Evolutionary conservation across 2,329 filamentous ascomycete genomes (phyloP).

Genomic region (Plectosphaerella cucumerina): DNA sequence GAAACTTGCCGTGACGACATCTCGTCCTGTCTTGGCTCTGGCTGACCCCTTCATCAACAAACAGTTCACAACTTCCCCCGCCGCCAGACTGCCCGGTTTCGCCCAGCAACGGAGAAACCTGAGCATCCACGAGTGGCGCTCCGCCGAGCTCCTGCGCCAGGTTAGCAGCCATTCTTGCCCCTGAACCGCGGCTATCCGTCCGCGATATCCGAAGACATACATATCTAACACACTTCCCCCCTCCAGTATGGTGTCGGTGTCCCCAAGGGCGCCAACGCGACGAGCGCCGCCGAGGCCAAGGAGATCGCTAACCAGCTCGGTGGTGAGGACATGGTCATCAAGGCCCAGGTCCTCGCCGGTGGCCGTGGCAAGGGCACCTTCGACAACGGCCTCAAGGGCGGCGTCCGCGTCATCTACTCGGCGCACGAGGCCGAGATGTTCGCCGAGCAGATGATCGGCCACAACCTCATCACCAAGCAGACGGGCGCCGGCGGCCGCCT

Average conservation of each 20-base stretch:
- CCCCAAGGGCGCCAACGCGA: conserved; percentile 83
- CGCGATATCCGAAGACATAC: background rate
- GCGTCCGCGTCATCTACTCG: conserved; percentile 98
- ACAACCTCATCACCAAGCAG: conserved; percentile 99
- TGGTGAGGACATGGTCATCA: conserved; percentile 97
- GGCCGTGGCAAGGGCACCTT: conserved; percentile 97
- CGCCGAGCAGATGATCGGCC: conserved; percentile 98
- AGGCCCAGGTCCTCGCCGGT: conserved; percentile 97
- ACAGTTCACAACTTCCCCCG: conserved; percentile 37
- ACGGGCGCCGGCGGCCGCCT: conserved; percentile 89
- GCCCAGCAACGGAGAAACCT: conserved; percentile 78
- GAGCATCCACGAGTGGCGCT: conserved; percentile 98
- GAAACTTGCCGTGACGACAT: background rate
- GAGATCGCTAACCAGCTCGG: conserved; percentile 85
- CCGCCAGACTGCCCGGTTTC: conserved; percentile 57
- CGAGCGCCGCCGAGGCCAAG: conserved; percentile 82
- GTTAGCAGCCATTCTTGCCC: conserved; percentile 32
- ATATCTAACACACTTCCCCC: conserved; percentile 15
- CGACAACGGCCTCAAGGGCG: conserved; percentile 97
- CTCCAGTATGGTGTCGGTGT: conserved; percentile 88
- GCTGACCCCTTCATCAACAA: conserved; percentile 11
- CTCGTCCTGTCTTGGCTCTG: conserved; percentile 7
- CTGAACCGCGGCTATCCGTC: background rate
- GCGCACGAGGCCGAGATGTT: conserved; percentile 96
- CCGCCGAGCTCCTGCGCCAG: conserved; percentile 81